Evolutionary conservation across 2,329 filamentous ascomycete species (phyloP).

Genomic region (Ophiocordyceps polyrhachis-furcata): DNA sequence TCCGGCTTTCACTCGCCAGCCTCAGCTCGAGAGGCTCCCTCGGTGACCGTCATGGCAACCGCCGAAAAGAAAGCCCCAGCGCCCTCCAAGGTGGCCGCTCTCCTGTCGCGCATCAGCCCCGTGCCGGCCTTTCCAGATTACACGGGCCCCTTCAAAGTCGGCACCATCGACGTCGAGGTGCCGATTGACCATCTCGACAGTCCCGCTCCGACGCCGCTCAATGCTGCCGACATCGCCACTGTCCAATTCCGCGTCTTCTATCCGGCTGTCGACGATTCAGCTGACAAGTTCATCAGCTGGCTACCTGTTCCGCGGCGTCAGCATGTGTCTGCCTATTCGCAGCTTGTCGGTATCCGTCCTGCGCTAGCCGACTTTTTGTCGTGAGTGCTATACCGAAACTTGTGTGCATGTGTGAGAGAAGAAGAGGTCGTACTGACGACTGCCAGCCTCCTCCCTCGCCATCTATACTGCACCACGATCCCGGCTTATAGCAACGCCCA

Average conservation of each 20-base stretch:
- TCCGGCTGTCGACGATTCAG: conserved; percentile 37
- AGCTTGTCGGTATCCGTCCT: conserved; percentile 50
- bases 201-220: conserved; percentile 24
- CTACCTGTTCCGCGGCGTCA: conserved; percentile 58
- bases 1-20: neutral
- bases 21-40: neutral
- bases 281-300: conserved; percentile 50
- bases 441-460: conserved; percentile 43
- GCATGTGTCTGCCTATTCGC: conserved; percentile 56
- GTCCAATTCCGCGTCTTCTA: conserved; percentile 73
- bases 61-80: conserved; percentile 1
- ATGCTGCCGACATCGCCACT: conserved; percentile 43
- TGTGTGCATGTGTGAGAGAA: neutral
- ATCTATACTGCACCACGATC: conserved; percentile 55
- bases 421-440: neutral
- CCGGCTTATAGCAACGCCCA: conserved; percentile 55
- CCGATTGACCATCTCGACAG: conserved; percentile 41
- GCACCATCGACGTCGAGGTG: conserved; percentile 65
- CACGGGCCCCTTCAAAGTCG: conserved; percentile 60
- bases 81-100: conserved; percentile 22
- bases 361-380: conserved; percentile 40
- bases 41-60: neutral
- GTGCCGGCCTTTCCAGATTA: conserved; percentile 58
- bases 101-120: conserved; percentile 41
- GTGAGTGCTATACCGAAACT: conserved; percentile 13